Evolutionary conservation across 2,329 filamentous ascomycete genomes (phyloP).

Genomic region (Phaeosphaeria sp.): DNA sequence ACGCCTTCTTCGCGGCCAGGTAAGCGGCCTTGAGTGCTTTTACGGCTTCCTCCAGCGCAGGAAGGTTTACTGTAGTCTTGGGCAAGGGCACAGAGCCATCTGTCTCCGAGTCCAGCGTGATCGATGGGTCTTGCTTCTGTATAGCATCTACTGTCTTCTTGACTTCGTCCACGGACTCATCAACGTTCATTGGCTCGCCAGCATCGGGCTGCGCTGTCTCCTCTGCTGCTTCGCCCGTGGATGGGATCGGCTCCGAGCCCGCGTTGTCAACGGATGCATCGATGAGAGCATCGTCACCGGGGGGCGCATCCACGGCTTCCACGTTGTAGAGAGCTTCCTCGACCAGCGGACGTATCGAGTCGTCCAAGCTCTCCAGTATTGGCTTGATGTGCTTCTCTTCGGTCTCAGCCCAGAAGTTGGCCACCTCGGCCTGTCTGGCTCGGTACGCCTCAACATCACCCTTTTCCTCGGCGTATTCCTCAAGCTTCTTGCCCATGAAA

Average conservation of each 20-base stretch:
- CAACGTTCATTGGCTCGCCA: constrained; percentile 12
- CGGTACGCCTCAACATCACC: constrained; percentile 73
- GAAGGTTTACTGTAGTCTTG: constrained; percentile 31
- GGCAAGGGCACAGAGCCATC: constrained; percentile 40
- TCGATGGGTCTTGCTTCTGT: constrained; percentile 31
- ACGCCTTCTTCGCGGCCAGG: constrained; percentile 80
- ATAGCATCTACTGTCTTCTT: constrained; percentile 32
- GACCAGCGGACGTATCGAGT: constrained; percentile 68
- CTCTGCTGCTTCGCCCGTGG: constrained; percentile 14
- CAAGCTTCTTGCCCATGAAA: constrained; percentile 82
- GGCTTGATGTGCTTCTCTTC: constrained; percentile 83
- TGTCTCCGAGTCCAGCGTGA: constrained; percentile 35
- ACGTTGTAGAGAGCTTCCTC: constrained; percentile 64
- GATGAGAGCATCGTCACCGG: constrained; percentile 43
- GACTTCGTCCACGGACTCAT: constrained; percentile 22
- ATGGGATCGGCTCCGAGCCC: constrained; percentile 8
- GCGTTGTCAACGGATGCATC: constrained; percentile 37
- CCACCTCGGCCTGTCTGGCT: constrained; percentile 76
- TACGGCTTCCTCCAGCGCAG: constrained; percentile 52
- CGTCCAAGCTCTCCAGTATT: constrained; percentile 65
- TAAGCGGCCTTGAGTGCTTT: constrained; percentile 78
- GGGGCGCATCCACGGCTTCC: constrained; percentile 37
- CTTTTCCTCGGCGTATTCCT: constrained; percentile 76
- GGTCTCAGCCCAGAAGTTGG: constrained; percentile 80
- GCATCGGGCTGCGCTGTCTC: constrained; percentile 14